Base-by-base conservation (phyloP, 352 stramenopile genomes). In the Pythium periplocum region DNA sequence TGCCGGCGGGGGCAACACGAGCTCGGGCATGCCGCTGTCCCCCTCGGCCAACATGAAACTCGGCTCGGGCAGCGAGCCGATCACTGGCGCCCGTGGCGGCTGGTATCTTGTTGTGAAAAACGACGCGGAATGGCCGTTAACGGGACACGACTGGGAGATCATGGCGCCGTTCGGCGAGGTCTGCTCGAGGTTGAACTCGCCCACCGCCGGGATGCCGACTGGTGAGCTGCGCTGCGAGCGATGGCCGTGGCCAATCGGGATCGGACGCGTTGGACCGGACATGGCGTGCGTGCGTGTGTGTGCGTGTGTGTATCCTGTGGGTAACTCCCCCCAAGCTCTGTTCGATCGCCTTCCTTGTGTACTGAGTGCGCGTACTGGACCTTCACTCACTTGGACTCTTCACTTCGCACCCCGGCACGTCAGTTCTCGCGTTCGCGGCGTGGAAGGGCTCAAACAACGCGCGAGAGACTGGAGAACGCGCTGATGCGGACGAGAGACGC, bases 111-210 rank as follows among this genome's bases (percentile, higher is more conserved):
- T 43, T 8, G 59, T 51, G 17, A 53, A 57, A 6, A 43, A 41
- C 52, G 62, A 53, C n/a, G 45, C 59, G 3, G 62, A 36, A 38
- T 53, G 67, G 65, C 48, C 74, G 59, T 77, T 71, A 17, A 74
- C 75, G 10, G 78, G 78, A 54, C 83, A 79, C 40, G 78, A 90
- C 45, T 87, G 76, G 30, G 76, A 74, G n/a, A 85, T 68, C 53
- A 64, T 64, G 10, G 48, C 57, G 54, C 56, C 51, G 53, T 46
- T 52, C 59, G 31, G 33, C 12, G 48, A 50, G 51, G 55, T 57
- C n/a, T 41, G 37, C 36, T n/a, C 1, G 41, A 30, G 5, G 10
- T 33, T 38, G 39, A 42, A 42, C 8, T 33, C 8, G 5, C 38
- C 31, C 4, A 9, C 40, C 39, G 36, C 54, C 34, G 51, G 64